Percentiles rank a stretch among this genome's conserved stretches.
Evolutionary conservation across 179 eudicot species (phyloP).

Genomic region (Camellia oleifera): DNA sequence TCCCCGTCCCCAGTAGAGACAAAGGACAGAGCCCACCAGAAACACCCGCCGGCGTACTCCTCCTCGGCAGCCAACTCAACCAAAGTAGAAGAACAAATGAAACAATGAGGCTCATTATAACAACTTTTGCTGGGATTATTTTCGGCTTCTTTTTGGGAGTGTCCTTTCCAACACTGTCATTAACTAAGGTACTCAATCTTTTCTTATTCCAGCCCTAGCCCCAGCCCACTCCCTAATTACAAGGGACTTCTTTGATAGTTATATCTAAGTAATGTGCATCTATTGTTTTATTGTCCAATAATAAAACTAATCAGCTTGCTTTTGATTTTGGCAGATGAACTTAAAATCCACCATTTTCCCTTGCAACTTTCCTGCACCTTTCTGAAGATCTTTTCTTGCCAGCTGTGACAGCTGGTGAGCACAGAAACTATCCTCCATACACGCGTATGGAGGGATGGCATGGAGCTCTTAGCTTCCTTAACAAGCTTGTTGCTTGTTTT

Average conservation of each 20-base stretch:
- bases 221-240: neutral
- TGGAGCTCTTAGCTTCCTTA: no score
- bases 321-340: slow-evolving; percentile 43
- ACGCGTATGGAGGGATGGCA: no score
- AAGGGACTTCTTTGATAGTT: neutral
- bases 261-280: neutral
- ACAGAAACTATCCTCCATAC: no score
- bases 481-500: no score
- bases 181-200: slow-evolving; percentile 50
- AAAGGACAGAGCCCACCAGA: no score
- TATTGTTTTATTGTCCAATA: neutral
- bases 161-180: slow-evolving; percentile 58
- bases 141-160: slow-evolving; percentile 76
- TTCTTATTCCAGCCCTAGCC: neutral
- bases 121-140: slow-evolving; percentile 62
- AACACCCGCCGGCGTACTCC: no score
- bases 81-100: slow-evolving; percentile 45
- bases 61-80: no score
- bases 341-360: slow-evolving; percentile 47
- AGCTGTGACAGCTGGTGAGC: no score
- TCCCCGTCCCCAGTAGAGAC: no score
- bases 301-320: neutral
- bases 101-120: slow-evolving; percentile 60
- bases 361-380: neutral
- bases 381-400: no score